Evolutionary conservation across 2,329 filamentous ascomycete species (phyloP).

Genomic region (Penicillium sp.): DNA sequence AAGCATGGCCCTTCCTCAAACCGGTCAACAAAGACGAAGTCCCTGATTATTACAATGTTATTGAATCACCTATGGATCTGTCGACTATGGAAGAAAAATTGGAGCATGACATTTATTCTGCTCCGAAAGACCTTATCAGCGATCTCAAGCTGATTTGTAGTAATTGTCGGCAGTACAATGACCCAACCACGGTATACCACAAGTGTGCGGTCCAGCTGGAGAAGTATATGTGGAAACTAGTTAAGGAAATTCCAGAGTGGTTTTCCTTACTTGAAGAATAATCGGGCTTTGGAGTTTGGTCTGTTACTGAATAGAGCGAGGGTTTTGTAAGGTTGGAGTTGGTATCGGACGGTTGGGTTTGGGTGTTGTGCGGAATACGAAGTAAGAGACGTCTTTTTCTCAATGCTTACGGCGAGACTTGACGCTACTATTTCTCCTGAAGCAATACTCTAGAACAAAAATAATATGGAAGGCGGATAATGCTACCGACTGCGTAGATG

Average conservation of each 20-base stretch:
- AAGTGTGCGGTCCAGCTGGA: constrained; percentile 91
- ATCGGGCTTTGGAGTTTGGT: too few species aligned
- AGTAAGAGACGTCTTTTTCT: too few species aligned
- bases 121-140: constrained; percentile 83
- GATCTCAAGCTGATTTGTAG: constrained; percentile 87
- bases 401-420: too few species aligned
- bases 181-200: constrained; percentile 87
- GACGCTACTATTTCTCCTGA: too few species aligned
- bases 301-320: too few species aligned
- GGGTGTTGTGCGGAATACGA: too few species aligned
- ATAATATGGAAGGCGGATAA: too few species aligned
- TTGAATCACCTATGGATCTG: constrained; percentile 95
- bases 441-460: too few species aligned
- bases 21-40: constrained; percentile 96
- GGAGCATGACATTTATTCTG: constrained; percentile 85
- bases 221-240: constrained; percentile 92
- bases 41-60: constrained; percentile 97
- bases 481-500: too few species aligned
- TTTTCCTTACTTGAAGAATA: constrained; percentile 28
- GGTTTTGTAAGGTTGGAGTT: too few species aligned
- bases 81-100: constrained; percentile 94
- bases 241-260: constrained; percentile 91
- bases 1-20: constrained; percentile 89
- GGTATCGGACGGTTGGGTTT: too few species aligned
- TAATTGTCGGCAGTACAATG: constrained; percentile 95